Base-by-base conservation (phyloP, 495 filamentous ascomycete species). In the Pyrenula aspistea region DNA sequence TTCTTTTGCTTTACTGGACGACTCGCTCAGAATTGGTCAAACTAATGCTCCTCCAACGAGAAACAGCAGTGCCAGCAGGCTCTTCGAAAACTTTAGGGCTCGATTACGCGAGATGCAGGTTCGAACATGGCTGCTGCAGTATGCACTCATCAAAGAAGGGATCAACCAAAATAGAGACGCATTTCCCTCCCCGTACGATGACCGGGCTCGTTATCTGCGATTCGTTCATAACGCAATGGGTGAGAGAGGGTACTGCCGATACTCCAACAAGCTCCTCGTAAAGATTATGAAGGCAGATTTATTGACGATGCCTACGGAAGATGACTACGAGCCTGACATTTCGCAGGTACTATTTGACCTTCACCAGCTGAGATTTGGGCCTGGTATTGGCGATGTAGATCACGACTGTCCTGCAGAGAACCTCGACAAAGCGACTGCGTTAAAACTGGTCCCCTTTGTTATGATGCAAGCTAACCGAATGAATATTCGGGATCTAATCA, bases 61-160 rank as follows among this genome's bases (percentile, higher is more conserved):
- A 25, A 72, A 63, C 55, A 65, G 64, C 25, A 62, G 77, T 12
- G 73, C 72, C 4, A 74, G 68, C 57, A 76, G 68, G 20, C 65
- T 75, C 0, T 58, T 57, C 25, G 74, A 79, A 54, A 73, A 71
- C 12, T 85, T 89, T 58, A 77, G 83, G 52, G 81, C 79, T 22
- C 90, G 84, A 64, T 78, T 95, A 48, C 82, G 89, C 36, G 91
- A 96, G 57, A 88, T 95, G 79, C 86, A 96, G 60, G 84, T 97
- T 4, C 83, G 88, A 49, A 83, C 83, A 24, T 97, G 93, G 91
- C 85, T 85, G 10, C 68, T 96, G 25, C 81, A 87, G 56, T 87
- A 85, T 66, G 79, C 80, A 0, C 73, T 95, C 54, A 62, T 95
- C 15, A 86, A 86, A 59, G 86, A 91, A 62, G 85, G 80, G 15